Base-by-base conservation (phyloP, 495 filamentous ascomycete species). In the Tuber aestivum region DNA sequence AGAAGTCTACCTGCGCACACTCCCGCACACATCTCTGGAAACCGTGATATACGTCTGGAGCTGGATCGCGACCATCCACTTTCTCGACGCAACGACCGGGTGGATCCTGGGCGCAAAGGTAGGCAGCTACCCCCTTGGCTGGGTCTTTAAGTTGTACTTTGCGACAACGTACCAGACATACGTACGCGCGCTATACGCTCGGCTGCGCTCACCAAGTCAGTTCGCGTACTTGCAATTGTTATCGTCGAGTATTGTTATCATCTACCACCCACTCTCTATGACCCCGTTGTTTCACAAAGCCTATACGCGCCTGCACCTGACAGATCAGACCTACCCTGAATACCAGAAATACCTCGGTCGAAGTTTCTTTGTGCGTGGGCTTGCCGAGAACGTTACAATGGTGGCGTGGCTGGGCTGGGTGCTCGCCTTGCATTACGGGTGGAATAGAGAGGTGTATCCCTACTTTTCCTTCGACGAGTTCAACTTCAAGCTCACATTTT, bases 111-210 rank as follows among this genome's bases (percentile, higher is more conserved):
- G 89, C 44, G 87, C 90, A 72, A 80, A 88, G 1, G 89, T 91
- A 1, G 88, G 89, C 32, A 89, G 87, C 78, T 90, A 90, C 77
- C 89, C 89, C 37, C 81, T 91, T 68, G 88, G 88, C 50, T 90
- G 87, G 85, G 86, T 89, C 65, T 91, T 90, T 78, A 91, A 91
- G 78, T 85, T 90, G 70, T 91, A 90, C 82, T 91, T 90, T 82
- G 86, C 87, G 82, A 82, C 90, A 27, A 91, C 89, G 2, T 91
- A 91, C 84, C 89, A 91, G 83, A 91, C 89, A 3, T 91, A 90
- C 83, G 89, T 91, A n/a, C 88, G 89, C 41, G 89, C 89, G 9
- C 78, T 91, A n/a, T 91, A 90, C 78, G 89, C 89, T 21, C 87
- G 89, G 20, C 85, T 91, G 27, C 88, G 89, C 40, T 87, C 85